Evolutionary conservation across 2,329 filamentous ascomycete species (phyloP).

Genomic region (Aureobasidium sp.): DNA sequence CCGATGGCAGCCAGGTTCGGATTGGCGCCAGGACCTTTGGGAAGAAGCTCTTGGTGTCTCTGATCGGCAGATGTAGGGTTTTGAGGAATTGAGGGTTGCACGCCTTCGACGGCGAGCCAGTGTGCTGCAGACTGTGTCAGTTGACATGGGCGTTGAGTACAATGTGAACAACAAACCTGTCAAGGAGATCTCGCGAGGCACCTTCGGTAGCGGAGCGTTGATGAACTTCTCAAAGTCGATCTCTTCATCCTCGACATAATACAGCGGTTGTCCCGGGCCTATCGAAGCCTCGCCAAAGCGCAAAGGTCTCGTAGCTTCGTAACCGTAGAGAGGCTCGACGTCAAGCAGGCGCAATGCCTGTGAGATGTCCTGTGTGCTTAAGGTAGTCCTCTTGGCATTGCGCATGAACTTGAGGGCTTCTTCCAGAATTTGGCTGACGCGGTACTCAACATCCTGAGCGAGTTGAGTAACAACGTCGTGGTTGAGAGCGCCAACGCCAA

Average conservation of each 20-base stretch:
- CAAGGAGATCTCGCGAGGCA: slow-evolving; percentile 84
- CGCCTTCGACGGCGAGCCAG: slow-evolving; percentile 95
- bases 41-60: slow-evolving; percentile 72
- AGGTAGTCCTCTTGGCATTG: slow-evolving; percentile 71
- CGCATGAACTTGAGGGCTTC: slow-evolving; percentile 96
- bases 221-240: slow-evolving; percentile 98
- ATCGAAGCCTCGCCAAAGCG: slow-evolving; percentile 90
- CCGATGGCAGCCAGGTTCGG: slow-evolving; percentile 73
- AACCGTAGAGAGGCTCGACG: slow-evolving; percentile 91
- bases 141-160: slow-evolving; percentile 4
- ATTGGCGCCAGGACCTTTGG: slow-evolving; percentile 84
- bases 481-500: slow-evolving; percentile 71
- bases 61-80: slow-evolving; percentile 74
- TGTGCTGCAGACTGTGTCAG: slow-evolving; percentile 52
- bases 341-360: slow-evolving; percentile 79
- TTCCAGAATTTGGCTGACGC: slow-evolving; percentile 84
- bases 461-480: slow-evolving; percentile 83
- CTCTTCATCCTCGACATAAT: slow-evolving; percentile 97
- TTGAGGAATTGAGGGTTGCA: slow-evolving; percentile 91
- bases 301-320: slow-evolving; percentile 82
- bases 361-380: slow-evolving; percentile 83
- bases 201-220: slow-evolving; percentile 89
- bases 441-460: slow-evolving; percentile 90
- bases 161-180: slow-evolving; percentile 53
- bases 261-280: slow-evolving; percentile 86